Evolutionary conservation across 192 early-diverging fungal genomes (phyloP).

Genomic region (Anaeromyces robustus): DNA sequence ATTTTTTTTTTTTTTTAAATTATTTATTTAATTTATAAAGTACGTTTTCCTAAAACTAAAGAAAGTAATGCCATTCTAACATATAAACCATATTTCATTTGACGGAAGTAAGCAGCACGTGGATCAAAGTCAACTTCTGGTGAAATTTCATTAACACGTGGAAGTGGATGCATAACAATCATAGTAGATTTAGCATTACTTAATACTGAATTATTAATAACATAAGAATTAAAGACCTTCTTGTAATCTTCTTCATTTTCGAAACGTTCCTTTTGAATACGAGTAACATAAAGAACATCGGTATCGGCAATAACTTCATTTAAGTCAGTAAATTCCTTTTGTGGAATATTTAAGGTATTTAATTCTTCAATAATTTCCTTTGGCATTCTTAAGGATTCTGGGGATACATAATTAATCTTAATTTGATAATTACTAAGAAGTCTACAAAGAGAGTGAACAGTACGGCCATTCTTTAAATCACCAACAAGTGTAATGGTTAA

Average conservation of each 20-base stretch:
- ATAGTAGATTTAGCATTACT: conserved; percentile 81
- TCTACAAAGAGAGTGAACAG: conserved; percentile 86
- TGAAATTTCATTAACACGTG: conserved; percentile 85
- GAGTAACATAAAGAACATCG: conserved; percentile 94
- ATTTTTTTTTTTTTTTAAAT: no score
- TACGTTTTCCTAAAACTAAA: conserved; percentile 22
- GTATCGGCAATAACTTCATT: conserved; percentile 65
- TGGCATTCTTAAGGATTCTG: conserved; percentile 68
- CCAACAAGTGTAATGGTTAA: conserved; percentile 90
- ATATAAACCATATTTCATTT: conserved; percentile 96
- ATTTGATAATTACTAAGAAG: conserved; percentile 82
- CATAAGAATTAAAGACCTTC: conserved; percentile 50
- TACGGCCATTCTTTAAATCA: conserved; percentile 94
- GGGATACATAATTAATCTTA: conserved; percentile 84
- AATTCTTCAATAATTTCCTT: conserved; percentile 55
- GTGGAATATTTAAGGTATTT: conserved; percentile 22
- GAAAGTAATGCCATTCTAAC: conserved; percentile 95
- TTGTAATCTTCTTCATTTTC: conserved; percentile 60
- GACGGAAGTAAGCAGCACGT: conserved; percentile 86
- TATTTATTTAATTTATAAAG: neutral
- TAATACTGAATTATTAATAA: conserved; percentile 77
- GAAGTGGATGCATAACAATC: conserved; percentile 98
- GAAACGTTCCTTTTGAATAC: conserved; percentile 95
- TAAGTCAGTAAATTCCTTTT: conserved; percentile 54
- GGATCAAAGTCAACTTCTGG: conserved; percentile 97